Percentiles rank a stretch among this genome's conserved stretches.
Conservation (phyloP, 2,329 filamentous ascomycete genomes). For the Alternaria dauci region DNA sequence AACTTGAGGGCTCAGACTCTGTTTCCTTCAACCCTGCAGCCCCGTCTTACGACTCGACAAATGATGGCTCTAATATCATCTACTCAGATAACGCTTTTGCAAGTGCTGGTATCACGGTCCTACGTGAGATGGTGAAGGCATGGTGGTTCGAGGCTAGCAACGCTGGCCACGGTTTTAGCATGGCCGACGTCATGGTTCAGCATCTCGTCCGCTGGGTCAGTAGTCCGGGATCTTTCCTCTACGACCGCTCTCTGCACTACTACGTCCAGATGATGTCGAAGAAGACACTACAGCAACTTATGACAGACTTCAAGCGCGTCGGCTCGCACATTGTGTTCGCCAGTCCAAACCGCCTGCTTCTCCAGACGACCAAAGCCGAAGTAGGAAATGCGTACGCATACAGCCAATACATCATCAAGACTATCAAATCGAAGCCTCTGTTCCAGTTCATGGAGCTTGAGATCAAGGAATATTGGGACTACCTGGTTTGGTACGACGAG, state of each 20-base stretch:
- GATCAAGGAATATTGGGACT: slow-evolving; percentile 99
- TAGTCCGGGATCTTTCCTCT: slow-evolving; percentile 90
- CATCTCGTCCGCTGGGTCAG: slow-evolving; percentile 98
- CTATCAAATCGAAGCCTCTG: slow-evolving; percentile 91
- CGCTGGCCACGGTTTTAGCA: slow-evolving; percentile 71
- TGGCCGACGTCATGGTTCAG: slow-evolving; percentile 98
- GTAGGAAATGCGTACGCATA: slow-evolving; percentile 97
- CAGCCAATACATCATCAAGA: slow-evolving; percentile 96
- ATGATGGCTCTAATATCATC: slow-evolving; percentile 73
- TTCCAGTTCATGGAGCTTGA: slow-evolving; percentile 98
- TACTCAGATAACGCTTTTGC: slow-evolving; percentile 91
- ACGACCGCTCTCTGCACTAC: slow-evolving; percentile 92
- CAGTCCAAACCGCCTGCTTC: slow-evolving; percentile 83
- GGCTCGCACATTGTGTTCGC: slow-evolving; percentile 97
- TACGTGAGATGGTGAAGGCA: slow-evolving; percentile 97
- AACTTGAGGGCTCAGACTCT: slow-evolving; percentile 88
- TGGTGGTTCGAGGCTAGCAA: slow-evolving; percentile 97
- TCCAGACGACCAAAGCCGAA: slow-evolving; percentile 96
- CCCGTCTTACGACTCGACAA: slow-evolving; percentile 65
- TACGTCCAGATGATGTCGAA: slow-evolving; percentile 99
- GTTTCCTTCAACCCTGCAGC: slow-evolving; percentile 83
- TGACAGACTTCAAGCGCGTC: slow-evolving; percentile 94
- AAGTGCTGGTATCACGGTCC: slow-evolving; percentile 86
- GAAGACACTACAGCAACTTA: slow-evolving; percentile 95
- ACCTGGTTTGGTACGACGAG: slow-evolving; percentile 97